These are phyloP conservation scores for Phytophthora quininea DNA, from an alignment of 352 stramenopile species.

Conservation along the genomic window DNA sequence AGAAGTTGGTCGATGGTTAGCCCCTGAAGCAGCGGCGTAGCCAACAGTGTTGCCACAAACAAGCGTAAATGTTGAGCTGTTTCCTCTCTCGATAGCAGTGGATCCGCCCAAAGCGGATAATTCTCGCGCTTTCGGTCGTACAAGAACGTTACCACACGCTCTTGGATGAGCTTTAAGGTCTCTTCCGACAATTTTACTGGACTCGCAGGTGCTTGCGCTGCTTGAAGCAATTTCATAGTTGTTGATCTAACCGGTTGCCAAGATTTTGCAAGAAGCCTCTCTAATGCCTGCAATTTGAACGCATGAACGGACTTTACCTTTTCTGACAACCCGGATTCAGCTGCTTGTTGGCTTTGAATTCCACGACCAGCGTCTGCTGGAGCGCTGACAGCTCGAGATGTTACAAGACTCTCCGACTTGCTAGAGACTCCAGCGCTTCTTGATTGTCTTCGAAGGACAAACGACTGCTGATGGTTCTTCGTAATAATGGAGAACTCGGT, in stretches of 20 bases:
- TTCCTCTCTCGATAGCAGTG: slow-evolving; percentile 52
- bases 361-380: slow-evolving; percentile 6
- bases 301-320: slow-evolving; percentile 47
- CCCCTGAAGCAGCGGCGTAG: slow-evolving; percentile 34
- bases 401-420: slow-evolving; percentile 1
- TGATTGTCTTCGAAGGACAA: slow-evolving; percentile 3
- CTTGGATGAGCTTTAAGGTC: slow-evolving; percentile 48
- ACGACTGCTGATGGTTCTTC: slow-evolving; percentile 8
- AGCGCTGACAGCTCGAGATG: slow-evolving; percentile 17
- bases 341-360: slow-evolving; percentile 15
- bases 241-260: slow-evolving; percentile 23
- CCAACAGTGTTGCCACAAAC: slow-evolving; percentile 37
- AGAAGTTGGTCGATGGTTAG: slow-evolving; percentile 63
- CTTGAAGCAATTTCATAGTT: slow-evolving; percentile 18
- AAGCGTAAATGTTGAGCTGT: slow-evolving; percentile 49
- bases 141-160: slow-evolving; percentile 57
- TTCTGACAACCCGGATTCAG: slow-evolving; percentile 15
- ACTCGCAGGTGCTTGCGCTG: background rate
- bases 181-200: slow-evolving; percentile 33
- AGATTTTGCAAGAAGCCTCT: slow-evolving; percentile 42
- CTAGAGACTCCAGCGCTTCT: slow-evolving; percentile 22
- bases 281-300: slow-evolving; percentile 68
- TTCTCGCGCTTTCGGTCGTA: slow-evolving; percentile 64
- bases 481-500: slow-evolving; percentile 4
- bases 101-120: slow-evolving; percentile 65